phyloP scores from a whole-genome alignment of 2,329 filamentous ascomycete genomes.

The Colletotrichum sp. region DNA sequence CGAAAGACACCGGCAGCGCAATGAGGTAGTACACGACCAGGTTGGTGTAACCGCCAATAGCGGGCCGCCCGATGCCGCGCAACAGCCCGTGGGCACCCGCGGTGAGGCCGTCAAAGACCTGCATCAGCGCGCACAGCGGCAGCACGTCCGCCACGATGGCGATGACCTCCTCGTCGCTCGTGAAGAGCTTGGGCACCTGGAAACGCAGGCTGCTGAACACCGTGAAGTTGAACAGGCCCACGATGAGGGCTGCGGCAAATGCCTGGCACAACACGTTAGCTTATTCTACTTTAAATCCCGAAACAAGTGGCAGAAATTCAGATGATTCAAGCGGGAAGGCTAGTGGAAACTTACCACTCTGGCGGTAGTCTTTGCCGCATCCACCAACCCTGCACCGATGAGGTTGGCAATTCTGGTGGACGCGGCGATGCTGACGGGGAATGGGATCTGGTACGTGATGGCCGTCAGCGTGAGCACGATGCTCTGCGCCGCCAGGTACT shows the following conservation, averaged over 20 bases:
- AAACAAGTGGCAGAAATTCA: background rate
- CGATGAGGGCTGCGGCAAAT: constrained; percentile 66
- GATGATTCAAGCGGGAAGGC: background rate
- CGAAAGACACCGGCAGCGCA: constrained; percentile 84
- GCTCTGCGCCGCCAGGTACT: constrained; percentile 85
- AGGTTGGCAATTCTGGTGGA: constrained; percentile 91
- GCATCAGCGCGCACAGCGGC: constrained; percentile 85
- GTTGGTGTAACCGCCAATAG: constrained; percentile 89
- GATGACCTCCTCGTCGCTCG: constrained; percentile 74
- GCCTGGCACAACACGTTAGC: constrained; percentile 38
- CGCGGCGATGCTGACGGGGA: constrained; percentile 86
- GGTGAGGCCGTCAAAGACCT: constrained; percentile 84
- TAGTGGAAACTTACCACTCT: constrained; percentile 63
- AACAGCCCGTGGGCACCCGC: constrained; percentile 84
- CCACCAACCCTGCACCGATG: constrained; percentile 84
- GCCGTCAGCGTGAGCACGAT: constrained; percentile 80
- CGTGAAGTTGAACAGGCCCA: constrained; percentile 82
- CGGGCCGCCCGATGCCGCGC: constrained; percentile 85
- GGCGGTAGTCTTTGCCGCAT: constrained; percentile 81
- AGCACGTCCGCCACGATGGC: constrained; percentile 71
- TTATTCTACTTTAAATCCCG: background rate
- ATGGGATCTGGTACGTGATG: constrained; percentile 89
- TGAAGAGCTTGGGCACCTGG: constrained; percentile 79
- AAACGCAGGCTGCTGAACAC: constrained; percentile 72
- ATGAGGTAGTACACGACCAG: constrained; percentile 86